Evolutionary conservation across 768 basidiomycete genomes (phyloP), one percentile per base, ranked within the genome.

Genomic region (Tylopilus plumbeoviolaceoides): DNA sequence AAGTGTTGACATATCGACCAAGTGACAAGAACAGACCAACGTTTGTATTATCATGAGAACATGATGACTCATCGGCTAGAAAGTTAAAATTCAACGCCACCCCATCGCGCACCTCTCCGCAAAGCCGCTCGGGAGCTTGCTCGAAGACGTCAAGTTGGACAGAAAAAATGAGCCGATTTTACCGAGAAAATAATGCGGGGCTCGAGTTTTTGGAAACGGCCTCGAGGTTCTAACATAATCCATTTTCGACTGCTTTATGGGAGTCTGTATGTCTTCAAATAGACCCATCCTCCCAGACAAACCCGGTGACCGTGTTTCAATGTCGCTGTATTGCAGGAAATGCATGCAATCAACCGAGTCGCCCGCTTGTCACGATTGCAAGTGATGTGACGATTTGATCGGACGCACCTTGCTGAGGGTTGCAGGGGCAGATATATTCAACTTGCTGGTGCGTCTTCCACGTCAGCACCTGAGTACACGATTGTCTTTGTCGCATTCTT

Each of bases 1-100:
- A 10, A 38, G 38, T 7, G 46, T 53, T 42, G 47, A 53, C 53
- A 46, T 55, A 47, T 33, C 54, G 35, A 53, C 53, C 40, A 45
- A n/a, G 11, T 35, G 33, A 28, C 38, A 36, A n/a, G 17, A 11
- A n/a, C 23, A 28, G 28, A 44, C 35, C 28, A 28, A 28, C 8
- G 27, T 4, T 8, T 5, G 8, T 28, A 28, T 4, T 8, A 28
- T 28, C 27, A 8, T 28, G 27, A 28, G 27, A 28, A 28, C 27
- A 28, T 8, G 27, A 41, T 51, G 53, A 43, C 36, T 31, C 43
- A 59, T 56, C n/a, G 18, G 30, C 18, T 17, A 23, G 42, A 51
- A 45, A 40, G 7, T 25, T 30, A 44, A 30, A 23, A 36, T 52
- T 4, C 11, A 30, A 48, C 40, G 46, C 51, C 46, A 50, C 42